Base-by-base conservation (phyloP, 495 filamentous ascomycete genomes). In the Mycothermus thermophilus region DNA sequence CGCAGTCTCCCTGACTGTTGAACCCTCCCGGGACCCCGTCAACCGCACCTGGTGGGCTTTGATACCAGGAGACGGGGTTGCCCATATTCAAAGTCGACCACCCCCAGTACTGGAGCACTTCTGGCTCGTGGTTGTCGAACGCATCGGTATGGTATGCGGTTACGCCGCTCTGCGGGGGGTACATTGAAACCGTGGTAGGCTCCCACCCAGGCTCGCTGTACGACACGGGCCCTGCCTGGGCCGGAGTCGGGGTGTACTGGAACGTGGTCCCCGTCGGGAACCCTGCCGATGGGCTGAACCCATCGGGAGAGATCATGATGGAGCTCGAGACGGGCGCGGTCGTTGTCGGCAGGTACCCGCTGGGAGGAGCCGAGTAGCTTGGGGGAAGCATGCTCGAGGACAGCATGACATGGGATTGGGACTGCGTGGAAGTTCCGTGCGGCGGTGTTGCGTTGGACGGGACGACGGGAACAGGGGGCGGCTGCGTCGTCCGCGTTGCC, bases 101-200 rank as follows among this genome's bases (percentile, higher is more conserved):
- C 8, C 47, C 46, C 52, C 52, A 55, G 24, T 46, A 46, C 10
- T 42, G 30, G 12, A 55, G 37, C 5, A 50, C 30, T 2, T 31
- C 26, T 11, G 49, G 49, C 21, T 39, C 27, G 7, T 23, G 23
- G 15, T 28, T 29, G 19, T 44, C 40, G 11, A 43, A 42, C 4
- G 13, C 35, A 3, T 14, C 17, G 2, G 25, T 33, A n/a, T 42
- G 42, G 20, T 35, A 28, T 12, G 33, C 9, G 17, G 35, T 23
- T 30, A 42, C 13, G 4, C 33, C 17, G 23, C 12, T 35, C 14
- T 18, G n/a, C 18, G 27, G 16, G 9, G 24, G 17, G 9, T 8
- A n/a, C 1, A 30, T 24, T 3, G 20, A 3, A 11, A 9, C 28
- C 16, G 24, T 25, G 17, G 36, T 5, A 5, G 26, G 10, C 17